Conservation (phyloP, 163 green algal species). For the Botryococcus braunii region DNA sequence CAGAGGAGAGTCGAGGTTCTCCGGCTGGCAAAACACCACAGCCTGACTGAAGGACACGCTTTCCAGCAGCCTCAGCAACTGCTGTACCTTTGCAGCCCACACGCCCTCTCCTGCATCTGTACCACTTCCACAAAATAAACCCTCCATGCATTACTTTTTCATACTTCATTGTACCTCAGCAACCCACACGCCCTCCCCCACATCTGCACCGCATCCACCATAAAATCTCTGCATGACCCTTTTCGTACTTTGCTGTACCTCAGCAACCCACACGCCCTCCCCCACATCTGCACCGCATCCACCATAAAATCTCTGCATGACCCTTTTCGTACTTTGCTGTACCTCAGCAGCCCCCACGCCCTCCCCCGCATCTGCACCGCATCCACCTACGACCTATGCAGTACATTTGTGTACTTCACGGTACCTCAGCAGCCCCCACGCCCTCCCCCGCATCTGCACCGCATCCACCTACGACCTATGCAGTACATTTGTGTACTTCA, state of each 20-base stretch:
- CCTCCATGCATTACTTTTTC: not conserved
- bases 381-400: not conserved
- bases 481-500: not conserved
- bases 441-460: not conserved
- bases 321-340: not conserved
- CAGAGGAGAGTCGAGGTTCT: slow-evolving; percentile 49
- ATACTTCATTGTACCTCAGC: not conserved
- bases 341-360: not conserved
- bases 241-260: not conserved
- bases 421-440: not conserved
- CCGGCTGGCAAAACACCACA: slow-evolving; percentile 69
- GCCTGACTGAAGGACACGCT: slow-evolving; percentile 62
- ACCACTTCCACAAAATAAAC: not conserved
- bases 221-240: not conserved
- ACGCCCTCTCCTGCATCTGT: not conserved
- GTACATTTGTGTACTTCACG: not conserved
- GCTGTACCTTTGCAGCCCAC: too few relatives aligned
- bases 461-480: not conserved
- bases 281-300: not conserved
- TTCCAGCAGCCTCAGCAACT: slow-evolving; percentile 52
- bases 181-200: not conserved
- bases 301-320: not conserved
- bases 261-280: not conserved
- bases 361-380: not conserved
- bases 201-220: not conserved